phyloP scores from a whole-genome alignment of 768 basidiomycete genomes.

The Tubosaeta sp. region DNA sequence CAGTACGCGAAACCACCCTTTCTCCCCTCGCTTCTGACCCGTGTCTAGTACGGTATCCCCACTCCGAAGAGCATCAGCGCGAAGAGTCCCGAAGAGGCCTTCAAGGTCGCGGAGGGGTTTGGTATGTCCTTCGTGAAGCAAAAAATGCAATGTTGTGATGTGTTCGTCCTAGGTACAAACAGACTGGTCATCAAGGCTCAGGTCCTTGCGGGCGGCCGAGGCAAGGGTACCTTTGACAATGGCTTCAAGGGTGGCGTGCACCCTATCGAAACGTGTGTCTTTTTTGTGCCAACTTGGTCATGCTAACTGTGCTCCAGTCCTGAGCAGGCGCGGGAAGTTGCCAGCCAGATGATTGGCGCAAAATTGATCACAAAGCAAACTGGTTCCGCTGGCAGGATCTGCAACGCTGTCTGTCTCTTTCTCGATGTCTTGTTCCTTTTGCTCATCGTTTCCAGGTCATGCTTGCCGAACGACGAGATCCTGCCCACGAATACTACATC shows the following conservation, averaged over 20 bases:
- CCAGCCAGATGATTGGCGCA: constrained; percentile 89
- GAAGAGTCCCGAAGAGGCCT: constrained; percentile 85
- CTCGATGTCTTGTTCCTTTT: not conserved
- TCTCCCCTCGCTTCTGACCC: not conserved
- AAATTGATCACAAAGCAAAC: constrained; percentile 99
- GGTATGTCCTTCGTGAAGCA: constrained; percentile 43
- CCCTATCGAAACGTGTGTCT: constrained; percentile 72
- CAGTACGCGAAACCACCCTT: constrained; percentile 47
- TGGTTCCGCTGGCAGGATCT: constrained; percentile 84
- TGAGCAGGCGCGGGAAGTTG: constrained; percentile 81
- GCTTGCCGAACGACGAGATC: constrained; percentile 92
- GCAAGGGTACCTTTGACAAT: constrained; percentile 94
- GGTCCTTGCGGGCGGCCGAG: constrained; percentile 96
- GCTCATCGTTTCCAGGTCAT: constrained; percentile 66
- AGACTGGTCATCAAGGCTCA: constrained; percentile 97
- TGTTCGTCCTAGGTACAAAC: constrained; percentile 49
- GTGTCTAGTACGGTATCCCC: constrained; percentile 81
- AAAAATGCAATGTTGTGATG: not conserved
- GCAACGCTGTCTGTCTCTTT: constrained; percentile 75
- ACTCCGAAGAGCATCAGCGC: constrained; percentile 91
- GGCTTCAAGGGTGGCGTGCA: constrained; percentile 98
- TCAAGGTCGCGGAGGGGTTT: constrained; percentile 82
- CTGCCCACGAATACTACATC: constrained; percentile 96
- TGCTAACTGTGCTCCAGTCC: constrained; percentile 48
- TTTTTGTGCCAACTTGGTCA: not conserved